Evolutionary conservation across 495 filamentous ascomycete genomes (phyloP).

Genomic region (Penicillium chermesinum): DNA sequence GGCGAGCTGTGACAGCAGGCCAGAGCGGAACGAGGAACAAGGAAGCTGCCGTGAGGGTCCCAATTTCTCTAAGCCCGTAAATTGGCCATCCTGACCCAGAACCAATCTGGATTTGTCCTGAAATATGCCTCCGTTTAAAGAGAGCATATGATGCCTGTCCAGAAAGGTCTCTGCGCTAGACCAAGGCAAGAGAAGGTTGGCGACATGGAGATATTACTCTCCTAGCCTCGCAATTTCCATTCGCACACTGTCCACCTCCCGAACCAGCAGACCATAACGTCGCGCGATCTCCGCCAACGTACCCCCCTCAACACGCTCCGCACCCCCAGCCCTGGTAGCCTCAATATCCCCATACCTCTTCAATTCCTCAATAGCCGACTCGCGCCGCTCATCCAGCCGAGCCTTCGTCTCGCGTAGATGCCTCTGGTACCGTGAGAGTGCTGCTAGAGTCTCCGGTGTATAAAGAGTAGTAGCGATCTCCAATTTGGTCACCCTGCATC

Average conservation of each 20-base stretch:
- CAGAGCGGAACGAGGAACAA: too few species aligned
- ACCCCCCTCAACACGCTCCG: constrained; percentile 7
- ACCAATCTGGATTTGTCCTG: too few species aligned
- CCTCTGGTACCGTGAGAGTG: constrained; percentile 51
- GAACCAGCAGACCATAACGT: constrained; percentile 51
- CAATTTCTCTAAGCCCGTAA: too few species aligned
- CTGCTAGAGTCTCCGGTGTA: constrained; percentile 51
- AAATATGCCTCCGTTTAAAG: too few species aligned
- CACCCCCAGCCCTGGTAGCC: constrained; percentile 8
- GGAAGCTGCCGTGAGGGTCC: too few species aligned
- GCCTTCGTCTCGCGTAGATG: constrained; percentile 49
- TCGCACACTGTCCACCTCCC: constrained; percentile 50
- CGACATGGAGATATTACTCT: too few species aligned
- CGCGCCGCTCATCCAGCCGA: constrained; percentile 42
- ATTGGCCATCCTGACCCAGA: too few species aligned
- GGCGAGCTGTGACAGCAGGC: too few species aligned
- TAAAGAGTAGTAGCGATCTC: constrained; percentile 46
- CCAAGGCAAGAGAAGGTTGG: too few species aligned
- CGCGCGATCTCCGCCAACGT: constrained; percentile 54
- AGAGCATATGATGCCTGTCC: too few species aligned
- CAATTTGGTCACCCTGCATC: constrained; percentile 35
- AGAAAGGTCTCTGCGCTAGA: too few species aligned
- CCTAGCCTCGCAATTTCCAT: constrained; percentile 52
- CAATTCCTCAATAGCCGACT: constrained; percentile 44
- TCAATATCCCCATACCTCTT: constrained; percentile 48